Percentiles rank a stretch among this genome's conserved stretches.
phyloP scores from a whole-genome alignment of 108 stramenopile species.

The Skeletonema marinoi region DNA sequence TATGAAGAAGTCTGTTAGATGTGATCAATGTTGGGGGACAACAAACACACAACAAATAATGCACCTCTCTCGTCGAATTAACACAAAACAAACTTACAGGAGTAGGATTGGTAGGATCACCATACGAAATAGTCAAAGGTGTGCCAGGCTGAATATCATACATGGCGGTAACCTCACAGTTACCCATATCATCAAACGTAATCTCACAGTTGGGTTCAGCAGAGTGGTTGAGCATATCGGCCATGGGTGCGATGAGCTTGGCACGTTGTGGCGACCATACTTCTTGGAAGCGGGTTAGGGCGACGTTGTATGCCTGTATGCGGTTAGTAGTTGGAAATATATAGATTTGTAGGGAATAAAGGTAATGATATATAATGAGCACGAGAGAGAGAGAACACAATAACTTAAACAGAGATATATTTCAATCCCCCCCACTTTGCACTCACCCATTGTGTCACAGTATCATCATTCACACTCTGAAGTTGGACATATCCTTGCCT shows the following conservation, averaged over 20 bases:
- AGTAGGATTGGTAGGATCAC: slow-evolving; percentile 52
- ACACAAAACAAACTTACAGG: not conserved
- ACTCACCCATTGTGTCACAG: not conserved
- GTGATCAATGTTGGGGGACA: too few relatives aligned
- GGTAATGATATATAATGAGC: slow-evolving; percentile 7
- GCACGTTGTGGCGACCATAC: slow-evolving; percentile 23
- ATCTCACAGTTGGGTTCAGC: slow-evolving; percentile 44
- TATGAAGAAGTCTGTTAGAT: too few relatives aligned
- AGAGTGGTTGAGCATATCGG: slow-evolving; percentile 44
- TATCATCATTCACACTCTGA: not conserved
- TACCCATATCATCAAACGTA: slow-evolving; percentile 26
- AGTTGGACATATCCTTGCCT: not conserved
- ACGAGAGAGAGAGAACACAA: slow-evolving; percentile 10
- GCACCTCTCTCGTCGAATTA: too few relatives aligned
- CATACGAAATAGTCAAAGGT: slow-evolving; percentile 32
- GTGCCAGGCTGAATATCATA: slow-evolving; percentile 23
- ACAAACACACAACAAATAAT: too few relatives aligned
- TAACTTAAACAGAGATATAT: not conserved
- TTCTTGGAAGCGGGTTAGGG: slow-evolving; percentile 31
- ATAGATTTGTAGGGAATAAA: too few relatives aligned
- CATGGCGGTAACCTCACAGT: slow-evolving; percentile 30
- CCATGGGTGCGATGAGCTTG: slow-evolving; percentile 43
- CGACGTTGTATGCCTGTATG: slow-evolving; percentile 51
- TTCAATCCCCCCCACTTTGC: not conserved
- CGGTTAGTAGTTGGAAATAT: too few relatives aligned